Base-by-base conservation (phyloP, 257 asterid genomes). In the Solanum okadae region DNA sequence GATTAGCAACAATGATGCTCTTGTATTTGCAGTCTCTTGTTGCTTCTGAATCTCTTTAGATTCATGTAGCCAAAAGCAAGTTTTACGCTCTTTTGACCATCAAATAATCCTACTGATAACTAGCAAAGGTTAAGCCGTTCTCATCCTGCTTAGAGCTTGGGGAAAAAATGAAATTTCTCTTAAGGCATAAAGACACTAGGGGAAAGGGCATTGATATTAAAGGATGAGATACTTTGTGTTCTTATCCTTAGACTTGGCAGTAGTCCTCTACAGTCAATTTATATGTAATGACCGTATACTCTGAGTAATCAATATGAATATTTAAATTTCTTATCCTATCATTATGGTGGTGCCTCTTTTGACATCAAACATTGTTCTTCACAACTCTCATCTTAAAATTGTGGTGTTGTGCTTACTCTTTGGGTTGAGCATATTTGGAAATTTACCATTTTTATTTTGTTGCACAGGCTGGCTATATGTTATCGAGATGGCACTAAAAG, bases 381-480 rank as follows among this genome's bases (percentile, higher is more conserved):
- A 49, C 27, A 10, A 82, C 68, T 37, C 6, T 29, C 70, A 31
- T 82, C 86, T 82, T 82, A 46, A 82, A 29, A 29, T 49, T 27
- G 31, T 82, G 40, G 31, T 82, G 70, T 38, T 31, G n/a, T 82
- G 44, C 86, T 18, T 18, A 46, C 68, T 49, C 29, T 18, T 82
- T 49, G 44, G 35, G 13, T 49, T 49, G 14, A 46, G 70, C 70
- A 46, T 79, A 42, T 29, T 46, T 82, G 86, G 37, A 40, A 49
- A 10, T 49, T 87, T 84, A 84, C 27, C 86, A 84, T 86, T 38
- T 79, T 88, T 88, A 83, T 88, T 87, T 90, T 91, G 81, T 88
- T 93, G 82, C 44, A 78, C 94, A 97, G 99, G 99, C 75, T 97
- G 99, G 99, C 89, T 97, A 73, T 97, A 97, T 91, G 99, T 97